phyloP scores from a whole-genome alignment of 2,329 filamentous ascomycete genomes.

The Diaporthe sp. region DNA sequence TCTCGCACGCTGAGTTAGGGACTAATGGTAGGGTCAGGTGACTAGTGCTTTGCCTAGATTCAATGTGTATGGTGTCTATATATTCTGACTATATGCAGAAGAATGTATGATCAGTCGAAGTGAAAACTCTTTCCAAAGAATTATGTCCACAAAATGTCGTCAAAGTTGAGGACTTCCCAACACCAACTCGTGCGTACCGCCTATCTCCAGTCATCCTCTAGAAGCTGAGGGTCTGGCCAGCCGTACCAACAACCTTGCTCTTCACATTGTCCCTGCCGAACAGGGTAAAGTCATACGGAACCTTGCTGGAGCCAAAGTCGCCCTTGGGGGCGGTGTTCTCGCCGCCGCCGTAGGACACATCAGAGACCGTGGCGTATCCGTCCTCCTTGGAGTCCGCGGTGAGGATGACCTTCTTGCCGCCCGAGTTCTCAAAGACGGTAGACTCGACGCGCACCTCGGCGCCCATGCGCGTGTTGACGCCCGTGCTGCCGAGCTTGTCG shows the following conservation, averaged over 20 bases:
- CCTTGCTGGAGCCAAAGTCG: conserved; percentile 11
- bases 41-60: not conserved
- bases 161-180: not conserved
- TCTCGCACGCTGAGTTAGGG: no score
- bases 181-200: not conserved
- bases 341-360: conserved; percentile 17
- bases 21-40: not conserved
- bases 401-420: conserved; percentile 13
- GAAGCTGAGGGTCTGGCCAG: conserved; percentile 6
- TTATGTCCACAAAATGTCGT: not conserved
- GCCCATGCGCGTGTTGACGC: conserved; percentile 29
- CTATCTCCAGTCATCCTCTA: not conserved
- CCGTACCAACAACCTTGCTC: not conserved
- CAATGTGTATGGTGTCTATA: not conserved
- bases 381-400: conserved; percentile 25
- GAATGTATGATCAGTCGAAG: not conserved
- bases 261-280: not conserved
- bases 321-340: conserved; percentile 1
- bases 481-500: conserved; percentile 48
- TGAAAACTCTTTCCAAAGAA: not conserved
- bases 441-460: conserved; percentile 31
- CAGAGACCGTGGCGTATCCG: conserved; percentile 1
- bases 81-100: not conserved
- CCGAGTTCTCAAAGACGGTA: conserved; percentile 31
- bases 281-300: not conserved